Base-by-base conservation (phyloP, 345 rosid species). In the Arabidopsis thaliana region DNA sequence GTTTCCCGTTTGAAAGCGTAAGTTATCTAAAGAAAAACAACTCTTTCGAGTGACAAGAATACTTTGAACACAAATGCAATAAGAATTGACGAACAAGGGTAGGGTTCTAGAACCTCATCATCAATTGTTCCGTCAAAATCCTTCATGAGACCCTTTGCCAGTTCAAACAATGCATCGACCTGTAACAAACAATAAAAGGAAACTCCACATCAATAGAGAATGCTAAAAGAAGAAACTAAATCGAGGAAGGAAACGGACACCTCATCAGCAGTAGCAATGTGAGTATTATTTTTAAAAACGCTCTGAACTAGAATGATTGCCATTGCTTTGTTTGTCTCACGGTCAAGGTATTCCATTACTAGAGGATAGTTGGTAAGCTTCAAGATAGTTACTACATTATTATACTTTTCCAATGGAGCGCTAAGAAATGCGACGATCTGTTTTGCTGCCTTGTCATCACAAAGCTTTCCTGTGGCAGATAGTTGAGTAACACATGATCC, bases 381-480 rank as follows among this genome's bases (percentile, higher is more conserved):
- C 87, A 91, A 77, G 24, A 90, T 88, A 70, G 87, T 90, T 74
- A 88, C 97, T 73, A 92, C 84, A 77, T 87, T 91, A 79, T 90
- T 94, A 71, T 91, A 94, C 80, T 94, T 94, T 80, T 94, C 98
- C 60, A 94, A 78, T 0, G 98, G 98, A 62, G 98, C 92, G 78
- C 97, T 91, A 78, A 92, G 89, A 71, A 94, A 89, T 16, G 97
- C 81, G 72, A 94, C 90, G 40, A 90, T 90, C 83, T 94, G 97
- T 81, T 94, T 94, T 53, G 95, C 85, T 34, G 97, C 91, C 83
- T 79, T 84, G 81, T 74, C 88, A 74, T 91, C 97, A 72, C 88
- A 85, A 79, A 89, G 76, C 88, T 87, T 91, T 68, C 92, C 97
- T 76, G 80, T 81, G 62, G 85, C 78, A 38, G 93, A 85, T 41